Conservation (phyloP, 345 rosid genomes). For the Clausena lansium region DNA sequence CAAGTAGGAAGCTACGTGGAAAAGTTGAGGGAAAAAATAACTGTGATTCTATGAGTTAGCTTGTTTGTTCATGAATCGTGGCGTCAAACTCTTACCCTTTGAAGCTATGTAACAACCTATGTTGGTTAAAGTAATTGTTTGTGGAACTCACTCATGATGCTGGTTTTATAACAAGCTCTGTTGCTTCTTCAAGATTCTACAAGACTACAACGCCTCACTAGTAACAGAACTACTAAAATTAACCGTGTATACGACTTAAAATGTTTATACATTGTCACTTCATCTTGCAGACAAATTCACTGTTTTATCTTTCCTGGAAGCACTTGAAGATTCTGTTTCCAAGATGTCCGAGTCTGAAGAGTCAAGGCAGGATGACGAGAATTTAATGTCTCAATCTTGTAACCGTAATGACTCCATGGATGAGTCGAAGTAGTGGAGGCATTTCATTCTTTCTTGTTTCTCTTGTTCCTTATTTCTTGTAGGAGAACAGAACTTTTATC, state of each 20-base stretch:
- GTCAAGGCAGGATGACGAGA: constrained; percentile 37
- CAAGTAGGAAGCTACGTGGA: not conserved
- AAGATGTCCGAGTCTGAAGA: constrained; percentile 29
- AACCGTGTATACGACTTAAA: not conserved
- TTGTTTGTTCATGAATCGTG: not conserved
- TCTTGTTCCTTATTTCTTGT: not conserved
- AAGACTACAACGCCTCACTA: not conserved
- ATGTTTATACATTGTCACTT: not conserved
- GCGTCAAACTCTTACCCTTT: not conserved
- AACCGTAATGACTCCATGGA: constrained; percentile 54
- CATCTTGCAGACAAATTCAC: constrained; percentile 78
- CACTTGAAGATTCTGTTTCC: constrained; percentile 85
- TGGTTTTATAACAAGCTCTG: not conserved
- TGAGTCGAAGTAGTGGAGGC: constrained; percentile 38
- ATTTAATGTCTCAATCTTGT: constrained; percentile 40
- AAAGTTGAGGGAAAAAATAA: not conserved
- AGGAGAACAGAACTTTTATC: not conserved
- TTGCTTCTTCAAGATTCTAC: not conserved
- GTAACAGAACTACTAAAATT: not conserved
- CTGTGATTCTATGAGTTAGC: not conserved
- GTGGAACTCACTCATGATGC: not conserved
- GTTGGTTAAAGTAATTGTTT: not conserved
- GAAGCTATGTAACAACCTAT: not conserved
- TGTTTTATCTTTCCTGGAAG: constrained; percentile 88
- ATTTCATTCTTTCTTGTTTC: not conserved